Percentiles rank a stretch among this genome's conserved stretches.
phyloP scores from a whole-genome alignment of 2,329 filamentous ascomycete species.

The Xylaria polymorpha region DNA sequence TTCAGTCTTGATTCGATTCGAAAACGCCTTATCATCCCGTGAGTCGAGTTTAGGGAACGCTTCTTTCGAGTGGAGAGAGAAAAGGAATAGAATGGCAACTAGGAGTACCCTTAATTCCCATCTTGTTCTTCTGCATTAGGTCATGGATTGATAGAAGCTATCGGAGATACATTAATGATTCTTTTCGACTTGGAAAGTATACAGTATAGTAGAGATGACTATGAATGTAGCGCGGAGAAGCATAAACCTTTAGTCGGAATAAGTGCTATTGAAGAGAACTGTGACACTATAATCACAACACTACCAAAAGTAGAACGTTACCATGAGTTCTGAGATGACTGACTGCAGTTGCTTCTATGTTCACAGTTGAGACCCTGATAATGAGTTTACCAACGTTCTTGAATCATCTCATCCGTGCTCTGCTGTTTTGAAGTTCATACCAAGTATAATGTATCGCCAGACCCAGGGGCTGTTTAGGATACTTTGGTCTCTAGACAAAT shows the following conservation, averaged over 20 bases:
- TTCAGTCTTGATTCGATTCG: neutral
- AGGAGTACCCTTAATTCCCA: neutral
- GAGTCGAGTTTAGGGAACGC: neutral
- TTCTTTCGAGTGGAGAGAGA: neutral
- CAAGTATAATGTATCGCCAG: too few relatives aligned
- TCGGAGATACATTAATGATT: neutral
- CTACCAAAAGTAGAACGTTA: too few relatives aligned
- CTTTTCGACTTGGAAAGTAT: neutral
- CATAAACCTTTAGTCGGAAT: neutral
- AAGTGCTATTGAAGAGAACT: too few relatives aligned
- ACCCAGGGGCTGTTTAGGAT: too few relatives aligned
- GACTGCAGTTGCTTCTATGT: too few relatives aligned
- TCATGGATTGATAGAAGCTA: neutral
- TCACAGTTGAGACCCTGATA: too few relatives aligned
- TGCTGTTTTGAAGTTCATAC: too few relatives aligned
- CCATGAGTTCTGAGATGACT: too few relatives aligned
- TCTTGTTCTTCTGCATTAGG: neutral
- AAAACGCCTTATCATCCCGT: neutral
- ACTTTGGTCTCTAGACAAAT: too few relatives aligned
- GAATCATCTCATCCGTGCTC: too few relatives aligned
- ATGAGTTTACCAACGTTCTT: too few relatives aligned
- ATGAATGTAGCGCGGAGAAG: neutral
- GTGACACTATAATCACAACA: too few relatives aligned
- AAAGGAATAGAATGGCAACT: neutral
- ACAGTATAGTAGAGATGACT: neutral